phyloP scores from a whole-genome alignment of 192 early-diverging fungal genomes.

The Borealophlyctis nickersoniae region DNA sequence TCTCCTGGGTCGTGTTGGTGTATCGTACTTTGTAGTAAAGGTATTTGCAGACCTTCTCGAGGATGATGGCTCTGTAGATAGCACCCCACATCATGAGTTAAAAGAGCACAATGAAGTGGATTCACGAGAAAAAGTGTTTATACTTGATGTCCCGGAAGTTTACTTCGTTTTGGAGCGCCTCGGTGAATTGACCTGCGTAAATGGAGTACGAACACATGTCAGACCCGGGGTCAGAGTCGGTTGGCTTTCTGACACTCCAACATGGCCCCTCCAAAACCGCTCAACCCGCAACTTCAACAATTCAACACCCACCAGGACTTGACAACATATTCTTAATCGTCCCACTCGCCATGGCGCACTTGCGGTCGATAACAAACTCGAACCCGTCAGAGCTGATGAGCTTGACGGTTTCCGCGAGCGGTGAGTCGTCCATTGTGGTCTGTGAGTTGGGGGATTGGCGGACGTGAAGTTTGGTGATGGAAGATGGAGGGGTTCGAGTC shows the following conservation, averaged over 20 bases:
- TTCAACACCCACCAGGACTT: slow-evolving; percentile 71
- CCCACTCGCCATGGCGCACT: slow-evolving; percentile 85
- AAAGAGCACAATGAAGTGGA: slow-evolving; percentile 7
- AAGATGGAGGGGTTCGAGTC: no score
- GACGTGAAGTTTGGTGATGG: no score
- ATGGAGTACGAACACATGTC: slow-evolving; percentile 2
- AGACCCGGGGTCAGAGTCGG: no score
- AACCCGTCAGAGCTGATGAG: slow-evolving; percentile 89
- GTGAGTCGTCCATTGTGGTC: slow-evolving; percentile 10
- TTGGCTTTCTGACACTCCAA: no score
- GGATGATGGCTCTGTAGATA: slow-evolving; percentile 73
- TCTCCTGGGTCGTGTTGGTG: slow-evolving; percentile 62
- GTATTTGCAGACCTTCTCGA: slow-evolving; percentile 94
- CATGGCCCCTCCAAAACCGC: no score
- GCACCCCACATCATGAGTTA: no score
- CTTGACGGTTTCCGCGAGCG: slow-evolving; percentile 63
- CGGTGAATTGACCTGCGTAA: slow-evolving; percentile 78
- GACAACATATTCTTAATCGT: slow-evolving; percentile 95
- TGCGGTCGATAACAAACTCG: slow-evolving; percentile 80
- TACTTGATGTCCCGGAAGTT: slow-evolving; percentile 91
- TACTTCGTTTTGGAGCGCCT: slow-evolving; percentile 83
- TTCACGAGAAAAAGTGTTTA: not conserved
- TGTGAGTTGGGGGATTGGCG: no score
- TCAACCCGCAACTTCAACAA: no score
- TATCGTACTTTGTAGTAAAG: slow-evolving; percentile 84